Percentiles rank a stretch among this genome's conserved stretches.
Conservation (phyloP, 352 stramenopile genomes). For the Globisporangium nagaii region DNA sequence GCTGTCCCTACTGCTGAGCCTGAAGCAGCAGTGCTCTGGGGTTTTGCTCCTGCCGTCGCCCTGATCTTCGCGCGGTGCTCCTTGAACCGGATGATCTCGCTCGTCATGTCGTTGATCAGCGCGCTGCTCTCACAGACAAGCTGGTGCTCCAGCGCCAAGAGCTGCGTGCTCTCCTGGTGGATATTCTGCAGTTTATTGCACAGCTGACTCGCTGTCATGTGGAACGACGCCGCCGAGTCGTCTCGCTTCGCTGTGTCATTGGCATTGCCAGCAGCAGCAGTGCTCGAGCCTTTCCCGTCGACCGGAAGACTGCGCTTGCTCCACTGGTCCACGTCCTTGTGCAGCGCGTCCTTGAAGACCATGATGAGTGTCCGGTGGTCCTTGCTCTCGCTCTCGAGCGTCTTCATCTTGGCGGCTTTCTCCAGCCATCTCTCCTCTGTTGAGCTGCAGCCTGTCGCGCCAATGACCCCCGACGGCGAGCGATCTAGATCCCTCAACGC, state of each 20-base stretch:
- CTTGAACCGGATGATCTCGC: slow-evolving; percentile 57
- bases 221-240: slow-evolving; percentile 57
- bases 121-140: slow-evolving; percentile 49
- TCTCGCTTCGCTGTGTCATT: slow-evolving; percentile 25
- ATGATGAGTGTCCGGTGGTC: slow-evolving; percentile 77
- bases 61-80: slow-evolving; percentile 37
- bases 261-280: slow-evolving; percentile 9
- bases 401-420: slow-evolving; percentile 49
- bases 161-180: slow-evolving; percentile 59
- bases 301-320: slow-evolving; percentile 30
- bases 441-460: slow-evolving; percentile 10
- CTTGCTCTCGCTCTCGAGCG: slow-evolving; percentile 65
- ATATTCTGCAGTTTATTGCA: slow-evolving; percentile 81
- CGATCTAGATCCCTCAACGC: slow-evolving; percentile 62
- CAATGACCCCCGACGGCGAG: neutral
- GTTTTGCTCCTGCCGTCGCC: slow-evolving; percentile 4
- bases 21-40: neutral
- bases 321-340: slow-evolving; percentile 80
- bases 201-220: slow-evolving; percentile 80
- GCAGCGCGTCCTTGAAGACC: slow-evolving; percentile 74
- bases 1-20: neutral
- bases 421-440: slow-evolving; percentile 54
- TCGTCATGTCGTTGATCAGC: slow-evolving; percentile 72
- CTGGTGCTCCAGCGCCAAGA: slow-evolving; percentile 57
- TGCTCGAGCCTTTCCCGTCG: no score